These are phyloP conservation scores for Epichloe sylvatica DNA, from an alignment of 2,329 filamentous ascomycete species.

Conservation along the genomic window DNA sequence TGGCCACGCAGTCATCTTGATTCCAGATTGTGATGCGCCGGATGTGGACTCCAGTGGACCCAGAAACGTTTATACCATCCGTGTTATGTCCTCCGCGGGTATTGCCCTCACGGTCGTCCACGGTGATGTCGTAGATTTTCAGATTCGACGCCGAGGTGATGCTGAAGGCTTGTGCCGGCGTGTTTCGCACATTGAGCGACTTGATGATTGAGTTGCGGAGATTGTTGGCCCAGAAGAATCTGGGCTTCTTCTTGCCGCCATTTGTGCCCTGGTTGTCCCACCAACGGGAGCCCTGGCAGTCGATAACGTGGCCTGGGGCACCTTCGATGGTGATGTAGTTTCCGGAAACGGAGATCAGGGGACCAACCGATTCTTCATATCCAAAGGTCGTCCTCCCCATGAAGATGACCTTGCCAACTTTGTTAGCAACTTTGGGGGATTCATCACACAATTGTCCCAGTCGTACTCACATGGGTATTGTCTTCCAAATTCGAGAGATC, in stretches of 20 bases:
- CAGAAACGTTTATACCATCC: neutral
- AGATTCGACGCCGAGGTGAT: neutral
- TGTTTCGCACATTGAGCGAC: neutral
- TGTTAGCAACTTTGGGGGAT: neutral
- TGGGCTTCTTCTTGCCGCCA: conserved; percentile 49
- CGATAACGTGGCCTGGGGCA: conserved; percentile 24
- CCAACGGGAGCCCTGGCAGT: conserved; percentile 46
- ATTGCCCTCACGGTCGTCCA: conserved; percentile 1
- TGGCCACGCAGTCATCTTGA: conserved; percentile 2
- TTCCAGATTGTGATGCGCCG: neutral
- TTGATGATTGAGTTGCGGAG: conserved; percentile 10
- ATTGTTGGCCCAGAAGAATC: conserved; percentile 39
- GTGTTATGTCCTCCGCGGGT: neutral
- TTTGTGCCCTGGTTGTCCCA: conserved; percentile 48
- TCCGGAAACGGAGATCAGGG: neutral
- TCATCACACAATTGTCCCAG: neutral
- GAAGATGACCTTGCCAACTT: neutral
- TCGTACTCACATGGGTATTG: neutral
- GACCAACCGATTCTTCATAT: neutral
- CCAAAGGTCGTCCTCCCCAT: neutral
- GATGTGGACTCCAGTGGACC: neutral
- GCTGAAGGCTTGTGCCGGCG: neutral
- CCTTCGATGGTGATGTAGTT: neutral
- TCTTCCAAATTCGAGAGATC: neutral
- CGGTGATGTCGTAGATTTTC: neutral